phyloP scores from a whole-genome alignment of 805 yeast genomes.

The Metschnikowia peoriensis region DNA sequence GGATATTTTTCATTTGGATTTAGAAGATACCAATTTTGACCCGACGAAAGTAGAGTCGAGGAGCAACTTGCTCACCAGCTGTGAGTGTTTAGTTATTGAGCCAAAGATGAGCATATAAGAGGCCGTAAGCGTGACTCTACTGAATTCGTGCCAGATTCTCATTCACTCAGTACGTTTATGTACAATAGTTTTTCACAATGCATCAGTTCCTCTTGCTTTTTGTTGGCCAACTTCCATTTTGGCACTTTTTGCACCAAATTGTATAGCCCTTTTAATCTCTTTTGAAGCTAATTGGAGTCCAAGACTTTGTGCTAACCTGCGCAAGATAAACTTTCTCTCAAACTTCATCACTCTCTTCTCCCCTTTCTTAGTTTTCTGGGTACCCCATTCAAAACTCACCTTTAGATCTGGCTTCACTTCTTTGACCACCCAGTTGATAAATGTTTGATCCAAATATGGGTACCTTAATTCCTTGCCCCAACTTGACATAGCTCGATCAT shows the following conservation, averaged over 20 bases:
- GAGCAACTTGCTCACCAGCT: conserved; percentile 30
- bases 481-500: conserved; percentile 79
- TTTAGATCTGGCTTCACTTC: conserved; percentile 50
- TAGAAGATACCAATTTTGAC: conserved; percentile 13
- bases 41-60: conserved; percentile 19
- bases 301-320: conserved; percentile 56
- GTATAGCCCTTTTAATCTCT: conserved; percentile 92
- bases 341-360: conserved; percentile 28
- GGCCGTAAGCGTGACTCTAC: no score
- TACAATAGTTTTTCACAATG: conserved; percentile 5
- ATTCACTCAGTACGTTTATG: no score
- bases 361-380: conserved; percentile 21
- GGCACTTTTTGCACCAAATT: conserved; percentile 94
- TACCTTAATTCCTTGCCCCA: conserved; percentile 92
- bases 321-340: conserved; percentile 52
- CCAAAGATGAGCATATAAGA: conserved; percentile 19
- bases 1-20: conserved; percentile 26
- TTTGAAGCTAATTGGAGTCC: conserved; percentile 54
- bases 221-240: conserved; percentile 84
- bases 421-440: conserved; percentile 50
- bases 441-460: conserved; percentile 71
- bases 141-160: no score
- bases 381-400: conserved; percentile 32
- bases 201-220: conserved; percentile 73
- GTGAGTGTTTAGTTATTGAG: conserved; percentile 42